Conservation (phyloP, 2,329 filamentous ascomycete species). For the Ascochyta koolunga region DNA sequence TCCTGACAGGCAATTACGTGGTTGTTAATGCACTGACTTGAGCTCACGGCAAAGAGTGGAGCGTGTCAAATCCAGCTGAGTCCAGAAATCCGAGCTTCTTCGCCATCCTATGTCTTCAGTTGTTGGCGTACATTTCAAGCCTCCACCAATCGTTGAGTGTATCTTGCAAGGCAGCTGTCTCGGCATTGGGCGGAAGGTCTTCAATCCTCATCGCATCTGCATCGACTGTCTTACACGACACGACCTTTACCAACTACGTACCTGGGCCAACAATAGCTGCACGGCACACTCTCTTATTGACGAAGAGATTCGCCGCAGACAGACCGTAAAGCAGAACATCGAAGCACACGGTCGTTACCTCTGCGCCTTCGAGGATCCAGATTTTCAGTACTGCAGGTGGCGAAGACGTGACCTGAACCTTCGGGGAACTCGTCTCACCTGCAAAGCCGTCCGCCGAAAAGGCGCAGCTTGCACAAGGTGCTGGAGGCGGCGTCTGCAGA, state of each 20-base stretch:
- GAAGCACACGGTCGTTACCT: constrained; percentile 30
- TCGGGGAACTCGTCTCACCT: constrained; percentile 27
- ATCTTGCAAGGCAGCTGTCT: constrained; percentile 29
- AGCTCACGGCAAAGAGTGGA: constrained; percentile 24
- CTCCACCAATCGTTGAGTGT: constrained; percentile 34
- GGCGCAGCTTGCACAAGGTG: constrained; percentile 32
- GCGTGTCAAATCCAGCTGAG: constrained; percentile 20
- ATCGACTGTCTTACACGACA: constrained; percentile 31
- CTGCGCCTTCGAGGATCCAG: constrained; percentile 37
- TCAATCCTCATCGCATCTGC: constrained; percentile 27
- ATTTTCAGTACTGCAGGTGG: constrained; percentile 35
- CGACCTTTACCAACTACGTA: constrained; percentile 33
- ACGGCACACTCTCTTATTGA: constrained; percentile 23
- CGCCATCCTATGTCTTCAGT: constrained; percentile 26
- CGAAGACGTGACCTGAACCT: constrained; percentile 33
- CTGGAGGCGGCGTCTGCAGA: constrained; percentile 31
- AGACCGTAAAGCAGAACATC: constrained; percentile 29
- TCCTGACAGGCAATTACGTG: constrained; percentile 4
- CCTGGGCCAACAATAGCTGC: constrained; percentile 23
- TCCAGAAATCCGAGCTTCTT: constrained; percentile 21
- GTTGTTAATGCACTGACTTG: constrained; percentile 21
- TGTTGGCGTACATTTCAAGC: constrained; percentile 24
- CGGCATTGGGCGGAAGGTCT: constrained; percentile 36
- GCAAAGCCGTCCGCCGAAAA: constrained; percentile 27
- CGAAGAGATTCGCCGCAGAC: constrained; percentile 27